Percentiles rank a stretch among this genome's conserved stretches.
These are phyloP conservation scores for Aspergillus flavus DNA, from an alignment of 2,329 filamentous ascomycete species.

Conservation along the genomic window DNA sequence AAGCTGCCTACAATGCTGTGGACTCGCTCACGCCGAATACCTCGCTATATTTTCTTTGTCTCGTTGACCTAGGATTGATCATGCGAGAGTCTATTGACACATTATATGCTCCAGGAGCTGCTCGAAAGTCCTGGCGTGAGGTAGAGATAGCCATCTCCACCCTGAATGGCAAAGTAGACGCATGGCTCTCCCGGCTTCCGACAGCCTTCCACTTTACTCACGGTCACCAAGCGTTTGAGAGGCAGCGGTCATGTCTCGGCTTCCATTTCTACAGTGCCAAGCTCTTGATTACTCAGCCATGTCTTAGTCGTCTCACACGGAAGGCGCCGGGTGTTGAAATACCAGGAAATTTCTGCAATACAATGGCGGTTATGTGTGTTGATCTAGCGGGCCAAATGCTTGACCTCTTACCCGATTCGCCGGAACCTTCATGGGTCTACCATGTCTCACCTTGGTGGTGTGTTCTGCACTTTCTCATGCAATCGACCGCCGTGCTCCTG, in stretches of 20 bases:
- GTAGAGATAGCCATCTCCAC: slow-evolving; percentile 38
- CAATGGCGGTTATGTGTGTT: slow-evolving; percentile 40
- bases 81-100: slow-evolving; percentile 40
- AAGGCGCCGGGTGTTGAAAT: slow-evolving; percentile 29
- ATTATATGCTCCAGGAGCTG: slow-evolving; percentile 42
- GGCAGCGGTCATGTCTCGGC: slow-evolving; percentile 39
- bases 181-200: slow-evolving; percentile 43
- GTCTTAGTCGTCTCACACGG: slow-evolving; percentile 41
- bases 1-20: slow-evolving; percentile 26
- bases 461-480: slow-evolving; percentile 45
- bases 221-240: slow-evolving; percentile 29
- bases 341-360: slow-evolving; percentile 33
- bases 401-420: slow-evolving; percentile 38
- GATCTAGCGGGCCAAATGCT: slow-evolving; percentile 39
- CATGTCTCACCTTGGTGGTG: slow-evolving; percentile 44
- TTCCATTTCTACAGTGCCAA: slow-evolving; percentile 49
- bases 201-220: slow-evolving; percentile 39
- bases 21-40: slow-evolving; percentile 38
- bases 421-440: slow-evolving; percentile 34
- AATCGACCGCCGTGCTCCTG: slow-evolving; percentile 41
- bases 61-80: slow-evolving; percentile 40
- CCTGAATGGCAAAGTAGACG: slow-evolving; percentile 39
- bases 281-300: slow-evolving; percentile 47
- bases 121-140: slow-evolving; percentile 39
- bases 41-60: slow-evolving; percentile 43